phyloP scores from a whole-genome alignment of 306 rosid genomes.

The Citrullus mucosospermus region DNA sequence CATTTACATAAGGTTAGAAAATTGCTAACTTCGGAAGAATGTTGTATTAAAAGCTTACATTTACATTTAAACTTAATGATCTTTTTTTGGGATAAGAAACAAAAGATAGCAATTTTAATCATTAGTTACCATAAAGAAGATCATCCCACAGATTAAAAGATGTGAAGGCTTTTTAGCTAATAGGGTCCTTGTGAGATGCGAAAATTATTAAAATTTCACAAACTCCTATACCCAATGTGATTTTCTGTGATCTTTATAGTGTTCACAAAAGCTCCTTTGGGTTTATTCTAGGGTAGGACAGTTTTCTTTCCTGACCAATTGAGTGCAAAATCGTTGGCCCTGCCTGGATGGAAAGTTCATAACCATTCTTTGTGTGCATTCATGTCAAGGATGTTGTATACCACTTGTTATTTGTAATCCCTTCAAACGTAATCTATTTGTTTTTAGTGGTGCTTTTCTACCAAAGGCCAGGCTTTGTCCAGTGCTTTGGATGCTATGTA shows the following conservation, averaged over 20 bases:
- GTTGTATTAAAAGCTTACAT: background rate
- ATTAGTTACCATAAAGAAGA: background rate
- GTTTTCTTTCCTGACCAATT: background rate
- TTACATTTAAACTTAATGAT: background rate
- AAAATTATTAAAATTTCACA: too few relatives aligned
- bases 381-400: background rate
- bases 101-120: background rate
- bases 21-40: background rate
- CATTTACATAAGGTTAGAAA: background rate
- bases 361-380: background rate
- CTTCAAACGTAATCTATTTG: background rate
- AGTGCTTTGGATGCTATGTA: background rate
- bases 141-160: background rate
- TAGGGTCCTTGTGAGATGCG: too few relatives aligned
- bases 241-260: too few relatives aligned
- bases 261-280: background rate
- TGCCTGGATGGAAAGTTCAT: background rate
- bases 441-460: background rate
- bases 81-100: too few relatives aligned
- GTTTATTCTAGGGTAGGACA: background rate
- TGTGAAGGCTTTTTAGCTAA: too few relatives aligned
- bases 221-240: too few relatives aligned
- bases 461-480: background rate
- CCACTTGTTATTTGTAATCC: background rate
- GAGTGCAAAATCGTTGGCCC: background rate